These are phyloP conservation scores for Corylus heterophylla DNA, from an alignment of 306 rosid genomes.

Conservation along the genomic window DNA sequence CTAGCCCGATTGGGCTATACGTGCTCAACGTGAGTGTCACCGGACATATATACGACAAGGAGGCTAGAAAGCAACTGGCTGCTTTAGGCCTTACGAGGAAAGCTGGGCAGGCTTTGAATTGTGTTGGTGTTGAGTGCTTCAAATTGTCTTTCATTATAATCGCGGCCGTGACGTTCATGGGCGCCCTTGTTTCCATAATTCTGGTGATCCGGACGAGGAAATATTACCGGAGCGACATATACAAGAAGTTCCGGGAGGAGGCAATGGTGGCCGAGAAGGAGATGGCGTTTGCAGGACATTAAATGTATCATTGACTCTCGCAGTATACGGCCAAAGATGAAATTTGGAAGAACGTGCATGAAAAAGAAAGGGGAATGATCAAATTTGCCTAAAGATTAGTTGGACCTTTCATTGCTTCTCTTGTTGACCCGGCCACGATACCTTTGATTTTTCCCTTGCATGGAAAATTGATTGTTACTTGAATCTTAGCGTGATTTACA, in stretches of 20 bases:
- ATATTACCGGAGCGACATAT: slow-evolving; percentile 46
- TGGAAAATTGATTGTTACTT: too few species aligned
- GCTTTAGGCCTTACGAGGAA: slow-evolving; percentile 5
- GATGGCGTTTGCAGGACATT: not conserved
- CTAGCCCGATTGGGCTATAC: slow-evolving; percentile 36
- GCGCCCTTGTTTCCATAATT: slow-evolving; percentile 33
- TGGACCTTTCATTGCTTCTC: too few species aligned
- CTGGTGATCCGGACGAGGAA: slow-evolving; percentile 48
- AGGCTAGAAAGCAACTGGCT: slow-evolving; percentile 32
- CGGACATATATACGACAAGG: slow-evolving; percentile 45
- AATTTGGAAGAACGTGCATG: too few species aligned
- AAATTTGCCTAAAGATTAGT: too few species aligned
- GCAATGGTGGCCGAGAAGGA: not conserved
- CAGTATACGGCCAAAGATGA: too few species aligned
- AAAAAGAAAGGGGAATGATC: too few species aligned
- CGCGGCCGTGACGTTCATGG: slow-evolving; percentile 35
- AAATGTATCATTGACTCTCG: not conserved
- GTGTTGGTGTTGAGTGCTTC: slow-evolving; percentile 37
- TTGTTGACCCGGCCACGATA: too few species aligned
- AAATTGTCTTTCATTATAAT: slow-evolving; percentile 42
- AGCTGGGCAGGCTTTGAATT: slow-evolving; percentile 8
- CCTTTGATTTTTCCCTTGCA: too few species aligned
- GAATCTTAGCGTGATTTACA: too few species aligned
- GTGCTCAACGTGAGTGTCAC: slow-evolving; percentile 42
- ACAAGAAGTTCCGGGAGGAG: slow-evolving; percentile 33